Evolutionary conservation across 768 basidiomycete genomes (phyloP), one percentile per base, ranked within the genome.

Genomic region (Lactifluus piperatus): DNA sequence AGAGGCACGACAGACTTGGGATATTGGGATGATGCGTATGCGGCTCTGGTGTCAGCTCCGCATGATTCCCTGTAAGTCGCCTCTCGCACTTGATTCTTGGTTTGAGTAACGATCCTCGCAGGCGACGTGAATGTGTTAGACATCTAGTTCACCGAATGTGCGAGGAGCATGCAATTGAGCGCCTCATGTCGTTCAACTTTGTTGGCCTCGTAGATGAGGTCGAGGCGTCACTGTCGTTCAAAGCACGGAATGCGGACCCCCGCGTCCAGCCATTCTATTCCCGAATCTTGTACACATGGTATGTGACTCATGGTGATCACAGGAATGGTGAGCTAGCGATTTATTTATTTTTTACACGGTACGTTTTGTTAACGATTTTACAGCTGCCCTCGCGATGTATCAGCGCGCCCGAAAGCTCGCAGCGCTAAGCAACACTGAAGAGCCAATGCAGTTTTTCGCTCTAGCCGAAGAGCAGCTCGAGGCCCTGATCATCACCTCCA

Each of bases 341-440:
- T 11, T 14, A 16, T 32, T 44, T 27, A 3, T 18, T 49, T 20
- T 14, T 9, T 27, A 27, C 18, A 18, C 20, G 6, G 2, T 8
- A 36, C 4, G 34, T 9, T 48, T 47, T n/a, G 47, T 26, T 51
- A 16, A 59, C 36, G 13, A 22, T 34, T 34, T 10, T 11, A 34
- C 68, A 97, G 95, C 94, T 56, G 90, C 91, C 16, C 78, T 87
- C 53, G 85, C 85, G 10, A 97, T 98, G 94, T 97, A 94, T 71
- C 89, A 91, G 66, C 85, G 92, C 54, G 92, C 88, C 22, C 77
- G 85, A 63, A 88, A 92, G 68, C 73, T 98, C 9, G 83, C 81
- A 51, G 75, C 74, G 32, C 64, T 78, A 32, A 58, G 13, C 44
- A 46, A 46, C n/a, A 58, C 70, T 51, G 70, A 65, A 51, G 68